Base-by-base conservation (phyloP, 2,329 filamentous ascomycete species). In the Chrysoporthe cubensis region DNA sequence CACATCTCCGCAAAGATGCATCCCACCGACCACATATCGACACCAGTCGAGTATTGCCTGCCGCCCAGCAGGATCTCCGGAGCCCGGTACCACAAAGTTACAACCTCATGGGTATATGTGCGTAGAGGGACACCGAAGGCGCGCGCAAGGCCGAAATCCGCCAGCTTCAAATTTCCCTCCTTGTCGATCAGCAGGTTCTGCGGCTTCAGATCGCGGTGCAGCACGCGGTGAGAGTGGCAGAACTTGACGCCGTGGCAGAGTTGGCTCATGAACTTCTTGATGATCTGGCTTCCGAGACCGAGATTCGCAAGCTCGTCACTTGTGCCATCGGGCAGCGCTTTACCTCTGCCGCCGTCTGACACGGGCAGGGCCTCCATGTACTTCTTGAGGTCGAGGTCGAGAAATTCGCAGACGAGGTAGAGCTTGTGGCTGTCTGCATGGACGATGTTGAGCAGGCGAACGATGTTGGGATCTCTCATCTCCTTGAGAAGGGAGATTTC, bases 1-100 rank as follows among this genome's bases (percentile, higher is more conserved):
- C 92, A 94, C 93, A 96, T 96, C 80, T 96, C 93, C 26, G 93
- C 93, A 77, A 96, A 96, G 79, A 96, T 96, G 78, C 92, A 94
- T 69, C 93, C 93, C 52, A 93, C 89, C 32, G 91, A 94, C 93
- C 93, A 96, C 91, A 96, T 96, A 78, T 96, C 93, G 54, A 96
- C 92, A 69, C 93, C 93, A n/a, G 93, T 96, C 16, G 91, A 94
- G 82, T 96, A 96, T 78, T 96, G 93, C 70, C 93, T 90, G 65
- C 93, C 92, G 76, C 93, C 93, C 3, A 96, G 87, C 48, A 96
- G 85, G 77, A 96, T 96, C 78, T 96, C 93, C 1, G 93, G 93
- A 8, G 92, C 87, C 69, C 93, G 91, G 78, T 96, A 96, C 93
- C 93, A 96, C 65, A 96, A 84, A 0, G 93, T 96, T 68, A 96